Percentiles rank a stretch among this genome's conserved stretches.
phyloP scores from a whole-genome alignment of 2,329 filamentous ascomycete genomes.

The Epichloe coenophiala region DNA sequence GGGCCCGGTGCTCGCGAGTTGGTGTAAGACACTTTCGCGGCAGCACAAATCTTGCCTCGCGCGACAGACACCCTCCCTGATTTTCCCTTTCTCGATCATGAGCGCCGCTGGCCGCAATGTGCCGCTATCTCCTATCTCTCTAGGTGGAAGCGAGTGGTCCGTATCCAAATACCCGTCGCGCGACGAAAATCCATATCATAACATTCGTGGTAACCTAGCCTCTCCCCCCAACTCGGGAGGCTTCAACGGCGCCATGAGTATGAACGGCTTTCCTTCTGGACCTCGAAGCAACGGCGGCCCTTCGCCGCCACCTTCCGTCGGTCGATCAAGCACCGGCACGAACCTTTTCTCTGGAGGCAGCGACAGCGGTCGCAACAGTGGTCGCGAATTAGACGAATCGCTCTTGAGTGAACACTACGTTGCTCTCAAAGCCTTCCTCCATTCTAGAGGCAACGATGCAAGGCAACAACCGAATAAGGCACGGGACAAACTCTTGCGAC shows the following conservation, averaged over 20 bases:
- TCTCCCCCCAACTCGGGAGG: conserved; percentile 57
- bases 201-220: conserved; percentile 44
- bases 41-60: conserved; percentile 9
- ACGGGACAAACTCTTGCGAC: conserved; percentile 80
- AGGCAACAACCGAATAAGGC: conserved; percentile 74
- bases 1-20: conserved; percentile 3
- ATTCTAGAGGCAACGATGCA: conserved; percentile 62
- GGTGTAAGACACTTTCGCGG: conserved; percentile 10
- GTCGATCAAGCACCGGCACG: conserved; percentile 70
- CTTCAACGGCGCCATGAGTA: conserved; percentile 39
- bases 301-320: conserved; percentile 80
- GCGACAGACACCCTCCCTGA: conserved; percentile 8
- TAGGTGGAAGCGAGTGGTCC: conserved; percentile 76
- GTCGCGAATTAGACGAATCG: conserved; percentile 46
- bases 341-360: conserved; percentile 53
- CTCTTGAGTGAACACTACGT: conserved; percentile 70
- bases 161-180: conserved; percentile 51
- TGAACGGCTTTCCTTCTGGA: conserved; percentile 46
- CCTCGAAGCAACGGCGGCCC: conserved; percentile 48
- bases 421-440: conserved; percentile 64
- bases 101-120: conserved; percentile 52
- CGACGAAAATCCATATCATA: conserved; percentile 37
- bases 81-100: conserved; percentile 35
- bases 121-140: conserved; percentile 69
- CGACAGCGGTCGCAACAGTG: conserved; percentile 47